Conservation (phyloP, 495 filamentous ascomycete species). For the Aspergillus steynii region DNA sequence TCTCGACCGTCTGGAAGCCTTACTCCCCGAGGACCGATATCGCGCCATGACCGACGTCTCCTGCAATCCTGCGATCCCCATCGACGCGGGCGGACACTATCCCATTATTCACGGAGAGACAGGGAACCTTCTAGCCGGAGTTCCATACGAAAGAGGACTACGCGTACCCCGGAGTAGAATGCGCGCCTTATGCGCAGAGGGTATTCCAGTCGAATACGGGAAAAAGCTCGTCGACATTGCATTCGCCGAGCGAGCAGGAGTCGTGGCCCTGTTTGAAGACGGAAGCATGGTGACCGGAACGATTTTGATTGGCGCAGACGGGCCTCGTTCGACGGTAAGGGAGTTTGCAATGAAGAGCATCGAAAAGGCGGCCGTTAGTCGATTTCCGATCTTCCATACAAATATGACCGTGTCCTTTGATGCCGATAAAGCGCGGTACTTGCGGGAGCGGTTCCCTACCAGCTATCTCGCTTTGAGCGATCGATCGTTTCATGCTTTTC, state of each 20-base stretch:
- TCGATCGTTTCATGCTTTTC: constrained; percentile 12
- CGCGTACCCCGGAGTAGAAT: constrained; percentile 9
- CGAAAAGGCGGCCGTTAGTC: constrained; percentile 5
- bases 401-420: constrained; percentile 12
- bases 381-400: constrained; percentile 13
- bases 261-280: constrained; percentile 3
- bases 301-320: constrained; percentile 2
- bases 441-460: constrained; percentile 7
- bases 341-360: constrained; percentile 5
- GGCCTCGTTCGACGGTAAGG: constrained; percentile 3
- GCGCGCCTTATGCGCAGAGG: constrained; percentile 8
- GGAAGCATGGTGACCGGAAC: constrained; percentile 4
- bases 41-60: neutral
- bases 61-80: constrained; percentile 6
- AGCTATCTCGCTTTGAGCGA: constrained; percentile 11
- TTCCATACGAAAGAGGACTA: constrained; percentile 8
- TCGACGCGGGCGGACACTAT: constrained; percentile 3
- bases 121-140: constrained; percentile 2
- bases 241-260: constrained; percentile 6
- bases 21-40: constrained; percentile 3
- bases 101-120: constrained; percentile 13
- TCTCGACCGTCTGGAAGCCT: neutral
- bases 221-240: constrained; percentile 5
- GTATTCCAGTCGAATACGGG: constrained; percentile 8
- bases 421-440: constrained; percentile 6